A percentile compares a stretch with the other conserved stretches of the same genome.
phyloP scores from a whole-genome alignment of 2,329 filamentous ascomycete species.

The Didymellaceae sp. region DNA sequence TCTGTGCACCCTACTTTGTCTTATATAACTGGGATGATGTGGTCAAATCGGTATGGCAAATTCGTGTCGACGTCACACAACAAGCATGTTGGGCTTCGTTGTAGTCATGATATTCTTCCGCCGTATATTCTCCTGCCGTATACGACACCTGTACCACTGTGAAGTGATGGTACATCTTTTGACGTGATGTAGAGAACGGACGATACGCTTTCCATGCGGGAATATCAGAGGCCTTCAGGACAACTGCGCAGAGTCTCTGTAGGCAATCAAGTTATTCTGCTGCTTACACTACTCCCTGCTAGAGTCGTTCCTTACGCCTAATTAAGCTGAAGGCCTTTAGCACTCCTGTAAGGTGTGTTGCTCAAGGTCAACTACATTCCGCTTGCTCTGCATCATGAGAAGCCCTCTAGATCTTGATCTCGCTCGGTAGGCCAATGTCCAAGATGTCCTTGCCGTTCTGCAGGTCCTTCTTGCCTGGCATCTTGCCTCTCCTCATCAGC shows the following conservation, averaged over 20 bases:
- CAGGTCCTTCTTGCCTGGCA: conserved; percentile 82
- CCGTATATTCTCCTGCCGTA: conserved; percentile 16
- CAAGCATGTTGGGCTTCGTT: conserved; percentile 11
- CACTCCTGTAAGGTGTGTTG: no score
- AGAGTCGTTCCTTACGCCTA: no score
- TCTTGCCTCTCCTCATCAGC: conserved; percentile 81
- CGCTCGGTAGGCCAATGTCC: conserved; percentile 53
- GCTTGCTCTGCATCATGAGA: neutral
- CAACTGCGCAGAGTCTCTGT: no score
- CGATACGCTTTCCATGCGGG: no score
- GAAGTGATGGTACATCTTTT: neutral
- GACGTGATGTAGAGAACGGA: no score
- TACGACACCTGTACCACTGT: conserved; percentile 4
- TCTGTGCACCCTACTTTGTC: conserved; percentile 12
- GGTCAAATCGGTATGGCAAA: conserved; percentile 9
- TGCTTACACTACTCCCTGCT: no score
- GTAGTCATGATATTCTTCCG: conserved; percentile 18
- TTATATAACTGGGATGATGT: conserved; percentile 20
- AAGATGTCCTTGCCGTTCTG: conserved; percentile 63
- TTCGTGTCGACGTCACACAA: conserved; percentile 28
- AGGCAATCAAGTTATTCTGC: no score
- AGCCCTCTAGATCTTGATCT: conserved; percentile 51
- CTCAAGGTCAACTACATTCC: no score
- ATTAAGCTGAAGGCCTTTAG: no score
- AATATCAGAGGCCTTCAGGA: no score